Conservation (phyloP, 352 stramenopile species). For the Phytophthora hybrid region DNA sequence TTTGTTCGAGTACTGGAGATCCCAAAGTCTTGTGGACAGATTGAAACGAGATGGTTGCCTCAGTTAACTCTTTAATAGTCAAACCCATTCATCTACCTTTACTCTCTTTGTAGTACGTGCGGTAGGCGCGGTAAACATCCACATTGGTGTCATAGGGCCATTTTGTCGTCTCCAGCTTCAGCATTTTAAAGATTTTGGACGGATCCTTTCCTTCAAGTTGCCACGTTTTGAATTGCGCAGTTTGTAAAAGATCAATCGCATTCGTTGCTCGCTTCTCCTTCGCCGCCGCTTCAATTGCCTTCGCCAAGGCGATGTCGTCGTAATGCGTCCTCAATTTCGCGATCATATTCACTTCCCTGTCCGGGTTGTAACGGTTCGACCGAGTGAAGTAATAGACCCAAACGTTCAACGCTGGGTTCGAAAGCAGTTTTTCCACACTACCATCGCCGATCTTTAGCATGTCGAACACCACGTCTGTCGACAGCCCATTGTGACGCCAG, state of each 20-base stretch:
- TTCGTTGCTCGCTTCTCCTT: neutral
- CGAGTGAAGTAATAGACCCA: constrained; percentile 5
- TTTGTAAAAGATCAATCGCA: neutral
- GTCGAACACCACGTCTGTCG: neutral
- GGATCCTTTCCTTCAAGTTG: constrained; percentile 1
- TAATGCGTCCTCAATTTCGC: neutral
- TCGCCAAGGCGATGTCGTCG: constrained; percentile 6
- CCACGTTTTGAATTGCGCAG: neutral
- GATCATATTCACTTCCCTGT: neutral
- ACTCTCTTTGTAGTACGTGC: neutral
- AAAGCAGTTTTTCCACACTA: neutral
- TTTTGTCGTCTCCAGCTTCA: neutral
- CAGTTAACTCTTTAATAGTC: too few species aligned
- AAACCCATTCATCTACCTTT: neutral
- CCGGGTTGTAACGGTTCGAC: neutral
- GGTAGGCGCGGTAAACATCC: neutral
- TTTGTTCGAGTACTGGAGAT: too few species aligned
- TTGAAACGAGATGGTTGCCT: too few species aligned
- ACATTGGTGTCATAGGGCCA: neutral
- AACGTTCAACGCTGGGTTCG: constrained; percentile 5
- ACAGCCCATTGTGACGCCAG: neutral
- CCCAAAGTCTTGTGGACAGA: too few species aligned
- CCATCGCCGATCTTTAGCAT: neutral
- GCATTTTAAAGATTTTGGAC: neutral
- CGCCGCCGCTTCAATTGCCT: constrained; percentile 6